Percentiles rank a stretch among this genome's conserved stretches.
These are phyloP conservation scores for Pleurotus giganteus DNA, from an alignment of 768 basidiomycete species.

Conservation along the genomic window DNA sequence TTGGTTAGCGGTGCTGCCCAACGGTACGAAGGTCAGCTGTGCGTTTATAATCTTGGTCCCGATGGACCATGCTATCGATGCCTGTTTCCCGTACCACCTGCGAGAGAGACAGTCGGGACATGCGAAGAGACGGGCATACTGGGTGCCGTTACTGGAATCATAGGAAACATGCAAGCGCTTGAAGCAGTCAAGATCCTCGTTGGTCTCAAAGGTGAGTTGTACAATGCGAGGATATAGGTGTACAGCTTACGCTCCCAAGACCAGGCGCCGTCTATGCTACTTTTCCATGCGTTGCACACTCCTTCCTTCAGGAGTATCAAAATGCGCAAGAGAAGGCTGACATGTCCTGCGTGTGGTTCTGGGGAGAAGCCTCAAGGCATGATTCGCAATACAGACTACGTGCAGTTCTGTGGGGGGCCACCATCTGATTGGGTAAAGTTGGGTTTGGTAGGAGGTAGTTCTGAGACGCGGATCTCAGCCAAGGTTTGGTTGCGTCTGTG, in stretches of 20 bases:
- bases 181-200: conserved; percentile 81
- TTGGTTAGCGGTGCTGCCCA: conserved; percentile 94
- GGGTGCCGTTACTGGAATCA: conserved; percentile 85
- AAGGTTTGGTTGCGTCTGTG: conserved; percentile 28
- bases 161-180: conserved; percentile 86
- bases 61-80: conserved; percentile 92
- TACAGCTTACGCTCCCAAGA: too few species aligned
- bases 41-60: conserved; percentile 65
- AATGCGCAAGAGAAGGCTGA: conserved; percentile 65
- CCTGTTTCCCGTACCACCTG: conserved; percentile 81
- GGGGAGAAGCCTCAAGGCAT: conserved; percentile 39
- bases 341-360: conserved; percentile 75
- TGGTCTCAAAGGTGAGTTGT: conserved; percentile 57
- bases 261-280: conserved; percentile 57
- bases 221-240: too few species aligned
- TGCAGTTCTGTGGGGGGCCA: conserved; percentile 81
- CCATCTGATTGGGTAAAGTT: conserved; percentile 61
- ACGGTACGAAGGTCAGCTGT: conserved; percentile 78
- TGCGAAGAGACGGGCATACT: conserved; percentile 91
- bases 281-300: conserved; percentile 69
- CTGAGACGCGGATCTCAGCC: conserved; percentile 40
- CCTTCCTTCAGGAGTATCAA: conserved; percentile 83
- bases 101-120: conserved; percentile 58
- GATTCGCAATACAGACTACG: conserved; percentile 69
- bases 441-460: conserved; percentile 44